These are phyloP conservation scores for Pythium rishiriense DNA, from an alignment of 352 stramenopile species.

Conservation along the genomic window DNA sequence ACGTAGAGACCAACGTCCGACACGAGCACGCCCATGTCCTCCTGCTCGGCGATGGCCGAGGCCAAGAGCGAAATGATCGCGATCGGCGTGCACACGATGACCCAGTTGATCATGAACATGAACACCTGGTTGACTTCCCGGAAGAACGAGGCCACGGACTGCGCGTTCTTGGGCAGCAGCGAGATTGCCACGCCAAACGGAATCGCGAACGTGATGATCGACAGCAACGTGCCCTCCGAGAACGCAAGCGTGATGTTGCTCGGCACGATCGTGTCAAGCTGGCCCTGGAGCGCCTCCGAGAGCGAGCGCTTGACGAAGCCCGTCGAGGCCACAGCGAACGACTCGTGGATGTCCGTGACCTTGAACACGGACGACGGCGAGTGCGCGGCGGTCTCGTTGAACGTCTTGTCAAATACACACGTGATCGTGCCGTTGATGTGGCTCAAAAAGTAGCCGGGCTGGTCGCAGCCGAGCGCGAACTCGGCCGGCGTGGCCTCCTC, in stretches of 20 bases:
- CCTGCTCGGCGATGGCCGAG: slow-evolving; percentile 28
- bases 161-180: slow-evolving; percentile 5
- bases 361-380: slow-evolving; percentile 24
- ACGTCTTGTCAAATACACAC: slow-evolving; percentile 21
- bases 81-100: slow-evolving; percentile 46
- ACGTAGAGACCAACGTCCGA: slow-evolving; percentile 43
- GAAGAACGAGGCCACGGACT: slow-evolving; percentile 7
- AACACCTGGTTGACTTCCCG: slow-evolving; percentile 36
- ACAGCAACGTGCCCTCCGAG: slow-evolving; percentile 17
- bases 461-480: slow-evolving; percentile 26
- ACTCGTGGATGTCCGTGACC: slow-evolving; percentile 28
- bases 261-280: slow-evolving; percentile 16
- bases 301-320: slow-evolving; percentile 22
- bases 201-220: slow-evolving; percentile 24
- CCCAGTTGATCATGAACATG: slow-evolving; percentile 39
- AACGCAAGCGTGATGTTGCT: slow-evolving; percentile 21
- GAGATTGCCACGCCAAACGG: slow-evolving; percentile 20
- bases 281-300: slow-evolving; percentile 15
- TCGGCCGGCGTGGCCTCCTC: not conserved
- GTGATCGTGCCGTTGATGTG: slow-evolving; percentile 25
- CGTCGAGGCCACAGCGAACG: slow-evolving; percentile 13
- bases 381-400: slow-evolving; percentile 20
- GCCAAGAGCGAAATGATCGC: slow-evolving; percentile 44
- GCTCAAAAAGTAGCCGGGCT: slow-evolving; percentile 26
- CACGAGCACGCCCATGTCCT: slow-evolving; percentile 33